A percentile compares a stretch with the other conserved stretches of the same genome.
These are phyloP conservation scores for Mycena crocata DNA, from an alignment of 768 basidiomycete species.

Conservation along the genomic window DNA sequence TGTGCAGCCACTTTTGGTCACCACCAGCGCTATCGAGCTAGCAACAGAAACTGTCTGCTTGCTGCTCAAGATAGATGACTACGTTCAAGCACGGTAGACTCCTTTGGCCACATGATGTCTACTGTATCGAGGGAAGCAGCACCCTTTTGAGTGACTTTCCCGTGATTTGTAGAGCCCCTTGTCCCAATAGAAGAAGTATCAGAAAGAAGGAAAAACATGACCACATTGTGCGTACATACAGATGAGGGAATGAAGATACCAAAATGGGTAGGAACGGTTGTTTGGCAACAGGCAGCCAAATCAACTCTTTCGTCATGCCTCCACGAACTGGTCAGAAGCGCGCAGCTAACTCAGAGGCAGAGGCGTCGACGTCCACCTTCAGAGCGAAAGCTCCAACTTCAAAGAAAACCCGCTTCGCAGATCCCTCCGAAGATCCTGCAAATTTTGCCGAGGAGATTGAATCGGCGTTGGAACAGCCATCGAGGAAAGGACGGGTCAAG, in stretches of 20 bases:
- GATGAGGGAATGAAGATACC: too few species aligned
- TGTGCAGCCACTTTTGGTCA: constrained; percentile 93
- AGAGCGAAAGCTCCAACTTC: constrained; percentile 41
- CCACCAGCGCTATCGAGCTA: constrained; percentile 94
- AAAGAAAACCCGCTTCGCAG: constrained; percentile 85
- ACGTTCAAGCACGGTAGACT: constrained; percentile 78
- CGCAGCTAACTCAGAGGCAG: constrained; percentile 49
- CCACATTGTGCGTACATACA: too few species aligned
- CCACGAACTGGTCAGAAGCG: constrained; percentile 56
- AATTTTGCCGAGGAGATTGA: constrained; percentile 87
- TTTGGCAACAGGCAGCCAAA: constrained; percentile 8
- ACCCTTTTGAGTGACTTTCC: background rate
- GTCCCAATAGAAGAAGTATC: too few species aligned
- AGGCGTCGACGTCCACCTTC: constrained; percentile 45
- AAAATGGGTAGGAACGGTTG: background rate
- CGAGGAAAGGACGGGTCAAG: constrained; percentile 80
- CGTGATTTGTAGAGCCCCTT: background rate
- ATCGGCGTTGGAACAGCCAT: constrained; percentile 74
- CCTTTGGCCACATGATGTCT: background rate
- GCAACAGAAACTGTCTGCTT: constrained; percentile 98
- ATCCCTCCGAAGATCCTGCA: constrained; percentile 78
- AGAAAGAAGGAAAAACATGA: too few species aligned
- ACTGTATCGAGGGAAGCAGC: background rate
- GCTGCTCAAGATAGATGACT: constrained; percentile 95
- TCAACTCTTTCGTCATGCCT: constrained; percentile 11